phyloP scores from a whole-genome alignment of 2,329 filamentous ascomycete genomes.

The Pezicula neosporulosa region DNA sequence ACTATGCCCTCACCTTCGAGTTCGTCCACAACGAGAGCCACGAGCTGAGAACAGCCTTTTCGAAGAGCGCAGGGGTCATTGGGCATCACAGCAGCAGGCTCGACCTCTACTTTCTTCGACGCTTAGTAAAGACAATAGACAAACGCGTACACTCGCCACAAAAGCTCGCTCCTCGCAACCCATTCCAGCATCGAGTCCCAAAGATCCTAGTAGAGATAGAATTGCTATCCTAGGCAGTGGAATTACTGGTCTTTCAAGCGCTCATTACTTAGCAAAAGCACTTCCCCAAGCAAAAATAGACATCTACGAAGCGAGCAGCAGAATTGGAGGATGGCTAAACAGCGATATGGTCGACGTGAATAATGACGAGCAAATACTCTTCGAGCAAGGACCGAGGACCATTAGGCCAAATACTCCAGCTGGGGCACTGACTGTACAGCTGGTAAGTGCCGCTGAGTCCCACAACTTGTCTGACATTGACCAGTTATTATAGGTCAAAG shows the following conservation, averaged over 20 bases:
- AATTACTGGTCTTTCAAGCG: slow-evolving; percentile 75
- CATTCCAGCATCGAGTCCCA: not conserved
- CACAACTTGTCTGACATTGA: slow-evolving; percentile 5
- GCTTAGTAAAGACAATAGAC: not conserved
- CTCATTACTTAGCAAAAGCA: slow-evolving; percentile 70
- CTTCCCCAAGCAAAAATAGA: slow-evolving; percentile 71
- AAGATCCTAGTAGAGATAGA: not conserved
- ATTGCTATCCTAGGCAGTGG: slow-evolving; percentile 77
- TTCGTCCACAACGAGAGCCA: not conserved
- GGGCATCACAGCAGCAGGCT: too few relatives aligned
- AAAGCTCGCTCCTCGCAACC: not conserved
- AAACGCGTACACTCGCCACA: not conserved
- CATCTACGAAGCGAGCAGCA: slow-evolving; percentile 69
- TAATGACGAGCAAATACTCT: slow-evolving; percentile 59
- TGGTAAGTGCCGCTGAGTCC: slow-evolving; percentile 9
- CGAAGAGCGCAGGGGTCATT: too few relatives aligned
- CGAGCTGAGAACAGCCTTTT: not conserved
- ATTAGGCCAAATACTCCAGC: slow-evolving; percentile 19
- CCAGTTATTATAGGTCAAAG: slow-evolving; percentile 43
- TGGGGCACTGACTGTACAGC: slow-evolving; percentile 19
- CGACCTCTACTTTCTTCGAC: too few relatives aligned
- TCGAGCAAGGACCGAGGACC: slow-evolving; percentile 77
- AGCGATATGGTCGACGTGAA: slow-evolving; percentile 59
- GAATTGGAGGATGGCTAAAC: slow-evolving; percentile 81
- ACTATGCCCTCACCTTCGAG: not conserved